Percentiles rank a stretch among this genome's conserved stretches.
phyloP scores from a whole-genome alignment of 306 rosid species.

The Quercus variabilis region DNA sequence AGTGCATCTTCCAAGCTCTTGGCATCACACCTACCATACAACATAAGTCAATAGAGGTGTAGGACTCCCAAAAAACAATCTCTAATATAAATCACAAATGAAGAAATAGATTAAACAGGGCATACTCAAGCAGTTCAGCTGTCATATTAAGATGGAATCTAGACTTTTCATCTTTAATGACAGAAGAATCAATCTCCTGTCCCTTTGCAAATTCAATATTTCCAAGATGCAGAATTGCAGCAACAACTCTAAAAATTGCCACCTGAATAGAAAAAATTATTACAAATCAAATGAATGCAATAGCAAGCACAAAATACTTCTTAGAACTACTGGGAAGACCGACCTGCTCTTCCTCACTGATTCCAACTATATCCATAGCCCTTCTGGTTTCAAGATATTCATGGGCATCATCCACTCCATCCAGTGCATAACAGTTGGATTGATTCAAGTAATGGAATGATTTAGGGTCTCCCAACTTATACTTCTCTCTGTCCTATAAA shows the following conservation, averaged over 20 bases:
- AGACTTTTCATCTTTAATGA: constrained; percentile 85
- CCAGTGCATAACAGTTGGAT: constrained; percentile 74
- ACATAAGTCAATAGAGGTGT: constrained; percentile 6
- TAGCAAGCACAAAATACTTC: constrained; percentile 6
- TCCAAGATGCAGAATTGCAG: constrained; percentile 97
- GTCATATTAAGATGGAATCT: constrained; percentile 86
- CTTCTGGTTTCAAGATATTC: constrained; percentile 97
- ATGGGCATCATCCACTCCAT: constrained; percentile 85
- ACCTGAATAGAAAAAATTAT: constrained; percentile 53
- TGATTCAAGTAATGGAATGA: constrained; percentile 95
- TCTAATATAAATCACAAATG: constrained; percentile 7
- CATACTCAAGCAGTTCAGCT: constrained; percentile 89
- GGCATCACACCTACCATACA: constrained; percentile 68
- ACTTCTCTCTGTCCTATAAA: constrained; percentile 79
- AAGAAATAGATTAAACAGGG: constrained; percentile 18
- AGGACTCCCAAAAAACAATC: not conserved
- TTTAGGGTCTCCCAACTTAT: constrained; percentile 77
- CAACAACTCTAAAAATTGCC: constrained; percentile 92
- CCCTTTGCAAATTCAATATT: constrained; percentile 96
- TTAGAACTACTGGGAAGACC: constrained; percentile 25
- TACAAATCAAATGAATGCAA: constrained; percentile 26
- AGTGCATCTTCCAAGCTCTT: constrained; percentile 98
- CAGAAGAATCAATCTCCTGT: constrained; percentile 92
- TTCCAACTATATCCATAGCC: constrained; percentile 99
- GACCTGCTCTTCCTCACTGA: constrained; percentile 97